Evolutionary conservation across 1,284 basidiomycete genomes (phyloP), one percentile per base, ranked within the genome.

Genomic region (Trametes versicolor): DNA sequence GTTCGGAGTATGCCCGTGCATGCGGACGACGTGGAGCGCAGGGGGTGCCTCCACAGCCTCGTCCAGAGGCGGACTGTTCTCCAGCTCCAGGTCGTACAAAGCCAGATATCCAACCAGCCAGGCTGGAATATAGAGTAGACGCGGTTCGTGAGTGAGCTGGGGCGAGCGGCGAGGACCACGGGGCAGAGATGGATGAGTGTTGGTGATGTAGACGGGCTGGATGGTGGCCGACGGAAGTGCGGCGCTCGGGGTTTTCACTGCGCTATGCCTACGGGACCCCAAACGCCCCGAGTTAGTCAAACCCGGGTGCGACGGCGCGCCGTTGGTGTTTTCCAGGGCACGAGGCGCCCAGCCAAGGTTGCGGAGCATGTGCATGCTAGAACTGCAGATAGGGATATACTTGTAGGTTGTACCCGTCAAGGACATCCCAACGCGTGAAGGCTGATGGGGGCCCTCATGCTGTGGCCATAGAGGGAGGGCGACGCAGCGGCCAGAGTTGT

Each of bases 391-490:
- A 21, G 53, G 39, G 17, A 54, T 27, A 9, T 27, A 8, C 19
- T 37, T 13, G n/a, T 54, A 41, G 32, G 29, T 4, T 23, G 25
- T 3, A 13, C n/a, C n/a, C 27, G 23, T 3, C 12, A 17, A 23
- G 7, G 48, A 23, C 27, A 50, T 8, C 3, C 53, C 53, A 25
- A n/a, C 39, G 6, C 21, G 37, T 23, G 19, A 54, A 5, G 13
- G 53, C 34, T 25, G 53, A 13, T 12, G 52, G 12, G 19, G n/a
- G 13, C 19, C 4, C 15, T 19, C 52, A 6, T 19, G 15, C 10
- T 34, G 41, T 12, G 55, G 41, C 55, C 55, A 56, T 15, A 56
- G 19, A 5, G 39, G 41, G 27, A 56, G 55, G 6, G 41, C 55
- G 27, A 56, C 5, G 29, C 41, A 47, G 3, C n/a, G 27, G 7